Base-by-base conservation (phyloP, 495 filamentous ascomycete species). In the Hypoxylon lienhwacheense region DNA sequence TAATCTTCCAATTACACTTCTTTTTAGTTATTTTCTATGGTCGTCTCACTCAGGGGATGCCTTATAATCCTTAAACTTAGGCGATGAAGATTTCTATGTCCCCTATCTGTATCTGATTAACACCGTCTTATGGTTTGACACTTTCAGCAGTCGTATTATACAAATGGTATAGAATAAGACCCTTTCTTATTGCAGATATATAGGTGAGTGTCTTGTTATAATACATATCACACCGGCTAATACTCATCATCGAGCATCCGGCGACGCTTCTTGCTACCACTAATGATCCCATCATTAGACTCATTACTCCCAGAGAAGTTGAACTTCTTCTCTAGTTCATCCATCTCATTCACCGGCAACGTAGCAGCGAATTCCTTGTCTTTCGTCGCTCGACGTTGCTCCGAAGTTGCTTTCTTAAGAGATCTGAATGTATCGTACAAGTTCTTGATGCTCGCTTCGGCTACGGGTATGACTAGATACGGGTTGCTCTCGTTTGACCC, bases 401-500 rank as follows among this genome's bases (percentile, higher is more conserved):
- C 47, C 14, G 51, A 55, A 3, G 52, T 55, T 12, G 34, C 36
- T 25, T 50, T 44, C 36, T 47, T 36, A 20, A 55, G 46, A 12
- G 41, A 31, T 10, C 41, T 36, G 21, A 55, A 61, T 8, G 17
- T 16, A 12, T 55, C 46, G 35, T 61, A 61, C 31, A 61, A 28
- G 36, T 43, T 61, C 31, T 55, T 61, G 28, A 61, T 43, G 37
- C 47, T 55, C 7, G 22, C 47, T 39, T 61, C 58, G 4, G 29
- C 7, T 0, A 19, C 52, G 8, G 58, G 58, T 12, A 61, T 16
- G 1, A 33, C 14, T 0, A 61, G 35, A 32, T 61, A 55, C 3
- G 35, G 16, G 11, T 25, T 22, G 5, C 15, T 28, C 28, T 43
- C 43, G 7, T 20, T 5, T n/a, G 29, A 25, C 10, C 6, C 5